phyloP scores from a whole-genome alignment of 768 basidiomycete species.

The Lentinula guzmanii region DNA sequence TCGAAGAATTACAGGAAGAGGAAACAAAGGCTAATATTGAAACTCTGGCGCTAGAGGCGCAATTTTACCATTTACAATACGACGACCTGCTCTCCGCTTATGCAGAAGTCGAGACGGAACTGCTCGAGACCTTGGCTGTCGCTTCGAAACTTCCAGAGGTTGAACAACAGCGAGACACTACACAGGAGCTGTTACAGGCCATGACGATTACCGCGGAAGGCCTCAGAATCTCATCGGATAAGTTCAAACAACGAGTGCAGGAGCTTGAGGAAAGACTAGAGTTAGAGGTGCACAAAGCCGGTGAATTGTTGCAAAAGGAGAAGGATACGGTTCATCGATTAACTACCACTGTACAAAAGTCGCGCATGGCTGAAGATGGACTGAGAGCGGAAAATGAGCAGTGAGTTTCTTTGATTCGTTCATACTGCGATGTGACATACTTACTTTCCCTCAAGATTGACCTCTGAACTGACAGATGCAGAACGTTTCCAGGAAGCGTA shows the following conservation, averaged over 20 bases:
- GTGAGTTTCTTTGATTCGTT: constrained; percentile 34
- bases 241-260: constrained; percentile 13
- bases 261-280: constrained; percentile 21
- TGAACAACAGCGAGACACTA: constrained; percentile 26
- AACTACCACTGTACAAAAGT: constrained; percentile 44
- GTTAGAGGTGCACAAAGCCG: constrained; percentile 26
- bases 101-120: constrained; percentile 20
- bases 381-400: constrained; percentile 62
- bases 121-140: constrained; percentile 11
- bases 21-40: constrained; percentile 9
- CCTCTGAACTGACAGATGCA: constrained; percentile 49
- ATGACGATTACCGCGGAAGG: constrained; percentile 17
- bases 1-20: constrained; percentile 6
- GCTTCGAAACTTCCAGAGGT: constrained; percentile 23
- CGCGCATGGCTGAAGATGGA: constrained; percentile 59
- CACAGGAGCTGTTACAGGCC: constrained; percentile 14
- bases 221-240: constrained; percentile 15
- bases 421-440: background rate
- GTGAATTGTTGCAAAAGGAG: constrained; percentile 37
- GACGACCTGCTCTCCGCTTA: constrained; percentile 29
- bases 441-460: constrained; percentile 23
- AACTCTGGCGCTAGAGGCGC: constrained; percentile 17
- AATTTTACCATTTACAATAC: constrained; percentile 30
- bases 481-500: constrained; percentile 72
- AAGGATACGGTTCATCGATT: constrained; percentile 41